Evolutionary conservation across 2,329 filamentous ascomycete genomes (phyloP), one percentile per base, ranked within the genome.

Genomic region (Alternaria consortialis): DNA sequence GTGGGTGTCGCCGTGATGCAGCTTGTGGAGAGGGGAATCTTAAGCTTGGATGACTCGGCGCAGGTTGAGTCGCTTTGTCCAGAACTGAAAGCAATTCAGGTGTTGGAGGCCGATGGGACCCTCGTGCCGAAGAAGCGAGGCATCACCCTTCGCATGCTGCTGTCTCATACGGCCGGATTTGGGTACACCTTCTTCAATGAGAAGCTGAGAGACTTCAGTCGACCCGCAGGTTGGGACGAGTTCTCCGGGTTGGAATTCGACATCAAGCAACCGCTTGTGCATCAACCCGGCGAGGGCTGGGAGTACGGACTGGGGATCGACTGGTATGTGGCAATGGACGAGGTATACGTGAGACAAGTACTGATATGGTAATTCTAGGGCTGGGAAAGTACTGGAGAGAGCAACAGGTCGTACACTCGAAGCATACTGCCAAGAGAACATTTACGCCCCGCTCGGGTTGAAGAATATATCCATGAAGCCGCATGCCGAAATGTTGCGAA

Each of bases 121-220:
- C 53, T 60, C 8, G 20, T 37, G 17, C 51, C 57, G 50, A 60
- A 51, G 17, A 25, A 27, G 44, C 34, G 29, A 48, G 57, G 36
- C 48, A 52, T 47, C 34, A 43, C 32, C 15, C 39, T 46, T 11
- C 50, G 40, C 56, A 29, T 58, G 40, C 42, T 36, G 20, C 56
- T 47, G 27, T 23, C 31, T 17, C 40, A 54, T 15, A 58, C 56
- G 11, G 56, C 48, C 25, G 56, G 39, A 25, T 42, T 58, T 47
- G 56, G 27, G 39, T 43, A 53, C 29, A 39, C 40, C 40, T 58
- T 58, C 23, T 29, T 25, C 12, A 20, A 53, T 36, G 36, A 44
- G 40, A 37, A 25, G 11, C 29, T 15, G 17, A 44, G 48, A 13
- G 15, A 40, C 7, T 34, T 17, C 7, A 17, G 6, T 36, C 32